phyloP scores from a whole-genome alignment of 192 early-diverging fungal genomes.

The Coemansia sp. region DNA sequence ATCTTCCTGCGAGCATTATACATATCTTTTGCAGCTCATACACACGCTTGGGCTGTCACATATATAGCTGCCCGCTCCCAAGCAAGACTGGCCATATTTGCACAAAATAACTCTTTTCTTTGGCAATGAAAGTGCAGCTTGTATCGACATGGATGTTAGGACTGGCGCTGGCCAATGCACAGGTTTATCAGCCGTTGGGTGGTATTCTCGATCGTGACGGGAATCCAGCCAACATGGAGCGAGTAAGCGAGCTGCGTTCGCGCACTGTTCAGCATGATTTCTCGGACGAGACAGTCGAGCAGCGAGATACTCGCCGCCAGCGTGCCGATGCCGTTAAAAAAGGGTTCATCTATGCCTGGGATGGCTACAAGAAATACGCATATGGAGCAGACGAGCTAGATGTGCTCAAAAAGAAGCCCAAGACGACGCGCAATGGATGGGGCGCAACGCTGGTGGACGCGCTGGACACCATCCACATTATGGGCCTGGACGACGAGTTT shows the following conservation, averaged over 20 bases:
- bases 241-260: conserved; percentile 13
- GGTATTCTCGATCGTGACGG: conserved; percentile 27
- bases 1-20: background rate
- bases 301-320: conserved; percentile 13
- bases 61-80: background rate
- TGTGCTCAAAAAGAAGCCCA: conserved; percentile 30
- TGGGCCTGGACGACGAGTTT: conserved; percentile 79
- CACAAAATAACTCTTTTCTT: background rate
- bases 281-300: conserved; percentile 22
- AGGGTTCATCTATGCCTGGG: conserved; percentile 68
- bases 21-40: background rate
- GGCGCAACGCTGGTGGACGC: conserved; percentile 88
- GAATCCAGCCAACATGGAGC: conserved; percentile 13
- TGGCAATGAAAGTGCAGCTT: conserved; percentile 20
- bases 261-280: conserved; percentile 40
- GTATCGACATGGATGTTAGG: conserved; percentile 15
- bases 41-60: background rate
- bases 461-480: conserved; percentile 79
- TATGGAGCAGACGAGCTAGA: conserved; percentile 76
- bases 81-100: background rate
- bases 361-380: conserved; percentile 71
- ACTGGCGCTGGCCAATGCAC: conserved; percentile 2
- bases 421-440: conserved; percentile 58
- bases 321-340: conserved; percentile 56
- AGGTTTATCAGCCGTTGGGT: background rate